Evolutionary conservation across 805 yeast genomes (phyloP), one percentile per base, ranked within the genome.

Genomic region (Suhomyces prunicola): DNA sequence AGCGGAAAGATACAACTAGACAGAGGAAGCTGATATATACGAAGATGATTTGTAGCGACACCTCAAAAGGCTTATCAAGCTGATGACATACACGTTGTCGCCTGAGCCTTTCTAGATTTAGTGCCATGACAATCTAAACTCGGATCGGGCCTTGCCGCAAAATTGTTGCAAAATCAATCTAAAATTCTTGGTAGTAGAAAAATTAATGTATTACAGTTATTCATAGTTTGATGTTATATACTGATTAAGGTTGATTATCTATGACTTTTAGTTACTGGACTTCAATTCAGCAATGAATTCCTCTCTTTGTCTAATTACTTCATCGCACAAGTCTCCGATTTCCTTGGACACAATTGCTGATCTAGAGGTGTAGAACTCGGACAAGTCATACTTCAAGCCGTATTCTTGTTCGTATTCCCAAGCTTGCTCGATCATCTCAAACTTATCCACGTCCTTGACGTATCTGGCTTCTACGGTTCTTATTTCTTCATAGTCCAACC

Each of bases 371-470:
- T 84, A 84, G 64, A 93, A 92, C 60, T 89, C 91, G 48, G 78
- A 74, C 55, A 93, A 77, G 60, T 83, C 84, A 55, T 80, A 80
- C 49, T 68, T 69, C 44, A 84, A 81, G 9, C 84, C 79, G 60
- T 76, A 80, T 57, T 76, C 74, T 60, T 83, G 85, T 72, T 90
- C 97, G 66, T 92, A 93, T 69, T 91, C 89, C 79, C 84, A 84
- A 40, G 92, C 86, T 72, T 89, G 90, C 59, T 87, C 80, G 58
- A 88, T 76, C 82, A 91, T 82, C 71, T 91, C 97, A 65, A 82
- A 88, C 76, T 93, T 93, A 70, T 93, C 98, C 55, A 94, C 84
- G 69, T 93, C 97, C 72, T 93, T 93, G 57, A 93, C 97, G 60
- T 90, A 89, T 51, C 85, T 78, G 10, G 97, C 97, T 69, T 93